Percentiles rank a stretch among this genome's conserved stretches.
phyloP scores from a whole-genome alignment of 352 stramenopile genomes.

The Globisporangium middletonii region DNA sequence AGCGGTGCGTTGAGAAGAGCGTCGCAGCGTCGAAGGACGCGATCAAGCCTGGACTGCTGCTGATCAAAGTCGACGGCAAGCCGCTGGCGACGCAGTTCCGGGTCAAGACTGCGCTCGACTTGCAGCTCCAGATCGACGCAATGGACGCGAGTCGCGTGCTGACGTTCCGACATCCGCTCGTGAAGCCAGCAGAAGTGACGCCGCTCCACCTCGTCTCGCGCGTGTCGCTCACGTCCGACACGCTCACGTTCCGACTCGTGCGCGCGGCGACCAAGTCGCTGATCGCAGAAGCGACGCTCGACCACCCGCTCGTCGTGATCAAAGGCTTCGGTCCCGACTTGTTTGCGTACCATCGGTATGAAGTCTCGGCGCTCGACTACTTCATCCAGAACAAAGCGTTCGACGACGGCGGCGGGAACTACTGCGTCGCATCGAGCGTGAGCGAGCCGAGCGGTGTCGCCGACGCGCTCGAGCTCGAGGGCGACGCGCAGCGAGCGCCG shows the following conservation, averaged over 20 bases:
- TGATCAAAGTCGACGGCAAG: constrained; percentile 69
- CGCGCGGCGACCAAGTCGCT: constrained; percentile 53
- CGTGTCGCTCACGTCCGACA: constrained; percentile 42
- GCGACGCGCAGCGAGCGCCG: constrained; percentile 10
- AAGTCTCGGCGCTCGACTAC: constrained; percentile 59
- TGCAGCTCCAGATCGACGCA: constrained; percentile 47
- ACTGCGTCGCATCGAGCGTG: constrained; percentile 80
- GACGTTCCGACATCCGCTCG: constrained; percentile 74
- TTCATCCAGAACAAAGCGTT: constrained; percentile 69
- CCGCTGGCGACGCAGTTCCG: constrained; percentile 40
- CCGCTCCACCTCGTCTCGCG: constrained; percentile 44
- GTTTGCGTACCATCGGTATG: constrained; percentile 80
- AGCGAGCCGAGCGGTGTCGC: constrained; percentile 10
- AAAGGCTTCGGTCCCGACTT: constrained; percentile 69
- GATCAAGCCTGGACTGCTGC: constrained; percentile 62
- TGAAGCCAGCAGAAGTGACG: constrained; percentile 49
- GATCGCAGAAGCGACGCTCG: constrained; percentile 50
- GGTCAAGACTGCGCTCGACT: constrained; percentile 44
- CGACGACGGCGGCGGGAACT: constrained; percentile 25
- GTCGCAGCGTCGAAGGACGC: constrained; percentile 54
- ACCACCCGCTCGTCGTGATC: constrained; percentile 45
- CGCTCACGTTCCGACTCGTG: constrained; percentile 68
- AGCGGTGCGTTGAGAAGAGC: constrained; percentile 40
- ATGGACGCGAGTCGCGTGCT: constrained; percentile 49
- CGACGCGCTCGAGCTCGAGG: neutral